Conservation (phyloP, 2,329 filamentous ascomycete genomes). For the Cladosporium colombiae region DNA sequence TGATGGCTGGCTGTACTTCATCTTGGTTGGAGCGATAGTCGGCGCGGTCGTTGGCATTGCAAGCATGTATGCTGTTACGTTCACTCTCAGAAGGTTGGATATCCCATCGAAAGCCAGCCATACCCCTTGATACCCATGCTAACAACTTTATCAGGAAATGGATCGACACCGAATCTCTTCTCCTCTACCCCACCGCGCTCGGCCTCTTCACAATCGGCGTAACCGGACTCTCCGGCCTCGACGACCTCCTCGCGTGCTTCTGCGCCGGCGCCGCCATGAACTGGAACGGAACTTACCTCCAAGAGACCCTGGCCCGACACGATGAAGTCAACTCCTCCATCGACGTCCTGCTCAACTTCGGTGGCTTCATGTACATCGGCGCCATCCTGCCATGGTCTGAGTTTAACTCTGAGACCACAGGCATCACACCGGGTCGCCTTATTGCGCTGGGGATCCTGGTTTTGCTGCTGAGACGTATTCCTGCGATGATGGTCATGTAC, state of each 20-base stretch:
- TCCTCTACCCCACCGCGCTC: slow-evolving; percentile 78
- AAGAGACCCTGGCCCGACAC: slow-evolving; percentile 69
- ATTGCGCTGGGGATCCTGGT: slow-evolving; percentile 71
- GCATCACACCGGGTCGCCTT: slow-evolving; percentile 68
- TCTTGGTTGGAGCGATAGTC: slow-evolving; percentile 70
- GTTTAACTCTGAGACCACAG: slow-evolving; percentile 65
- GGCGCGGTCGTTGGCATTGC: slow-evolving; percentile 74
- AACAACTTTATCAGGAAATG: slow-evolving; percentile 59
- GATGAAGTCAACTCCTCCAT: slow-evolving; percentile 87
- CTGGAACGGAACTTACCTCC: slow-evolving; percentile 86
- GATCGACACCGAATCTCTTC: slow-evolving; percentile 73
- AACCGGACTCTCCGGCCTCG: slow-evolving; percentile 78
- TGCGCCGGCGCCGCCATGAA: slow-evolving; percentile 85
- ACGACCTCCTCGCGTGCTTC: slow-evolving; percentile 86
- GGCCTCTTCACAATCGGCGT: slow-evolving; percentile 82
- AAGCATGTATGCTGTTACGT: slow-evolving; percentile 75
- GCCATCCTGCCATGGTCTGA: slow-evolving; percentile 74
- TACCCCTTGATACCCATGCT: slow-evolving; percentile 24
- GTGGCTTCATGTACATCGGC: slow-evolving; percentile 85
- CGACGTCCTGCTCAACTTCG: slow-evolving; percentile 85
- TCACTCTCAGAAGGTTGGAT: slow-evolving; percentile 61
- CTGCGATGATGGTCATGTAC: slow-evolving; percentile 70
- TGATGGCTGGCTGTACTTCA: slow-evolving; percentile 60
- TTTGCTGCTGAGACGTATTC: slow-evolving; percentile 71
- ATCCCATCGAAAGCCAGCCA: slow-evolving; percentile 32